A percentile compares a stretch with the other conserved stretches of the same genome.
Conservation (phyloP, 805 yeast species). For the Lipomyces starkeyi region DNA sequence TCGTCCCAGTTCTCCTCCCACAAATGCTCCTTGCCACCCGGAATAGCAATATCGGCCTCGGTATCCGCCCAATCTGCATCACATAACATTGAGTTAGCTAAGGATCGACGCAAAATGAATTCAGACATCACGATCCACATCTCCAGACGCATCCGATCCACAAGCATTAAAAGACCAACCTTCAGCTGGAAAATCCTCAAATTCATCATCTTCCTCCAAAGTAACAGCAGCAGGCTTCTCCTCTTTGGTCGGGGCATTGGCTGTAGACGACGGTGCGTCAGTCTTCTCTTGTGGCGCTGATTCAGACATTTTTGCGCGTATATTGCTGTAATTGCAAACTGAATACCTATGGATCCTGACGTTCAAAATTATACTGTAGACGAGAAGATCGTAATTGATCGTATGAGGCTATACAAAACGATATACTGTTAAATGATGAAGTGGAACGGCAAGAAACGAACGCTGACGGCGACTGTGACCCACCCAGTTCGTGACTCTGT, state of each 20-base stretch:
- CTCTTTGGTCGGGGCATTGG: constrained; percentile 12
- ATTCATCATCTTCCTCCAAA: constrained; percentile 94
- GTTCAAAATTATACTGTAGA: not conserved
- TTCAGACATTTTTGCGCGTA: not conserved
- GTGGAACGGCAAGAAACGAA: not conserved
- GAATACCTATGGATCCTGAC: not conserved
- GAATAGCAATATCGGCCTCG: constrained; percentile 55
- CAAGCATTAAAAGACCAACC: constrained; percentile 44
- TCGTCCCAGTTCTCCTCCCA: constrained; percentile 99
- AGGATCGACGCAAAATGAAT: not conserved
- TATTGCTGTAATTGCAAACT: not conserved
- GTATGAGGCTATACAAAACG: not conserved
- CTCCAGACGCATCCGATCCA: not conserved
- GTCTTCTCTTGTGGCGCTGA: constrained; percentile 5
- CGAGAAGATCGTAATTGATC: not conserved
- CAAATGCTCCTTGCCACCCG: constrained; percentile 58
- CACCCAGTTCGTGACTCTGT: not conserved
- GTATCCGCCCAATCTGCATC: constrained; percentile 67
- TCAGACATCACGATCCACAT: not conserved
- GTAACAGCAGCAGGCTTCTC: constrained; percentile 54
- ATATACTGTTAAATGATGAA: not conserved
- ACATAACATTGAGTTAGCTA: not conserved
- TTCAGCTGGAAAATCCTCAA: constrained; percentile 94
- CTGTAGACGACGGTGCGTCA: constrained; percentile 3
- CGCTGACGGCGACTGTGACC: not conserved